These are phyloP conservation scores for Trichoderma sp. DNA, from an alignment of 2,329 filamentous ascomycete genomes.

Conservation along the genomic window DNA sequence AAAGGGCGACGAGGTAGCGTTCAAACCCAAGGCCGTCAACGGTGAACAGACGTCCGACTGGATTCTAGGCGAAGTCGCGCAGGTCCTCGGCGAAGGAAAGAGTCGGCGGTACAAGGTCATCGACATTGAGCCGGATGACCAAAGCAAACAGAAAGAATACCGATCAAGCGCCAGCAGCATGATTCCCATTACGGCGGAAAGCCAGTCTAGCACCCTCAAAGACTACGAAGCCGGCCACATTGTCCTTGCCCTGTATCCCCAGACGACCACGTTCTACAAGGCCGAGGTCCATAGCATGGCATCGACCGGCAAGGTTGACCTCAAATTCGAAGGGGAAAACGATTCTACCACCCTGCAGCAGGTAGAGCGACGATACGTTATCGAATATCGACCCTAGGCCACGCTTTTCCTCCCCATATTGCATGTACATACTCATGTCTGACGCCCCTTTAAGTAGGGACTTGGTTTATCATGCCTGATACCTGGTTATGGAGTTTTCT, in stretches of 20 bases:
- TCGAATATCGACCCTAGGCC: slow-evolving; percentile 62
- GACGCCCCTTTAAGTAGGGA: background rate
- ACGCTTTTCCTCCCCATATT: too few relatives aligned
- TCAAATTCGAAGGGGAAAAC: slow-evolving; percentile 81
- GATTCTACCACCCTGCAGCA: slow-evolving; percentile 72
- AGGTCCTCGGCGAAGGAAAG: slow-evolving; percentile 74
- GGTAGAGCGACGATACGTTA: slow-evolving; percentile 73
- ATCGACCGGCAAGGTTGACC: slow-evolving; percentile 55
- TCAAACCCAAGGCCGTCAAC: slow-evolving; percentile 58
- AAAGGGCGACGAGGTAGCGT: slow-evolving; percentile 66
- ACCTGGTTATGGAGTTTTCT: background rate
- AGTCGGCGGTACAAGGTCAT: slow-evolving; percentile 77
- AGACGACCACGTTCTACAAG: slow-evolving; percentile 84
- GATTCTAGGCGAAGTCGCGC: slow-evolving; percentile 77
- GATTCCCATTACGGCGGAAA: slow-evolving; percentile 69
- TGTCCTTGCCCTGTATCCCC: slow-evolving; percentile 77
- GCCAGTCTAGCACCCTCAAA: slow-evolving; percentile 51
- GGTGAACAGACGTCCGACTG: slow-evolving; percentile 58
- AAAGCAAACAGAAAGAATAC: slow-evolving; percentile 67
- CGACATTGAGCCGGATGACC: slow-evolving; percentile 75
- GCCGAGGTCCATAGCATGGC: slow-evolving; percentile 76
- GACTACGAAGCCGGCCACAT: slow-evolving; percentile 68
- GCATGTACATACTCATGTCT: background rate
- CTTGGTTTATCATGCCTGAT: background rate
- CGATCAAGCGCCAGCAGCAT: slow-evolving; percentile 72